Percentiles rank a stretch among this genome's conserved stretches.
phyloP scores from a whole-genome alignment of 768 basidiomycete genomes.

The Xerocomellus amylosporus region DNA sequence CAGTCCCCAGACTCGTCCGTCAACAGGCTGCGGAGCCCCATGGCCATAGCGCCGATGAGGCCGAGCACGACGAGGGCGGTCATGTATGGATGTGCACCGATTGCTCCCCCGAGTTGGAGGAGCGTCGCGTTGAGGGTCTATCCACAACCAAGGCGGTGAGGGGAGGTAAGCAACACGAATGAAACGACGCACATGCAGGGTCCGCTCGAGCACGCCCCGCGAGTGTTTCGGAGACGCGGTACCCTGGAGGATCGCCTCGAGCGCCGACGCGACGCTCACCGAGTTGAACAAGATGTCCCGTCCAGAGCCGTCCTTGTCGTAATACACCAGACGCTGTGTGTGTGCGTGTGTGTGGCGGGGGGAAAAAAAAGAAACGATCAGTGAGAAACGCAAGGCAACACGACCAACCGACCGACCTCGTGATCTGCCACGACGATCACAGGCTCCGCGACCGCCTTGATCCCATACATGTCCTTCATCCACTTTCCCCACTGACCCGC shows the following conservation, averaged over 20 bases:
- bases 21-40: conserved; percentile 15
- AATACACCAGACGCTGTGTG: conserved; percentile 68
- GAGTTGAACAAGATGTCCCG: conserved; percentile 54
- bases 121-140: conserved; percentile 21
- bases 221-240: conserved; percentile 56
- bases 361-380: no score
- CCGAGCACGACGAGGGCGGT: conserved; percentile 4
- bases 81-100: conserved; percentile 24
- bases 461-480: conserved; percentile 90
- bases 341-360: no score
- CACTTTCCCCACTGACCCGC: conserved; percentile 78
- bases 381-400: neutral
- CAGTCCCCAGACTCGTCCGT: conserved; percentile 16
- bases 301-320: conserved; percentile 60
- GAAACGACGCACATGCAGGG: conserved; percentile 51
- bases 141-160: neutral
- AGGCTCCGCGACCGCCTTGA: conserved; percentile 36
- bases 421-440: conserved; percentile 79
- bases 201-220: conserved; percentile 66
- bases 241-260: conserved; percentile 62
- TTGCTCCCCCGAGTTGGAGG: neutral
- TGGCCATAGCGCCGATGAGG: conserved; percentile 4
- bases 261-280: conserved; percentile 59
- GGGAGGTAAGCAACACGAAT: no score
- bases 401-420: conserved; percentile 19